phyloP scores from a whole-genome alignment of 2,329 filamentous ascomycete genomes.

The Dryadomyces quercus-mongolicae region DNA sequence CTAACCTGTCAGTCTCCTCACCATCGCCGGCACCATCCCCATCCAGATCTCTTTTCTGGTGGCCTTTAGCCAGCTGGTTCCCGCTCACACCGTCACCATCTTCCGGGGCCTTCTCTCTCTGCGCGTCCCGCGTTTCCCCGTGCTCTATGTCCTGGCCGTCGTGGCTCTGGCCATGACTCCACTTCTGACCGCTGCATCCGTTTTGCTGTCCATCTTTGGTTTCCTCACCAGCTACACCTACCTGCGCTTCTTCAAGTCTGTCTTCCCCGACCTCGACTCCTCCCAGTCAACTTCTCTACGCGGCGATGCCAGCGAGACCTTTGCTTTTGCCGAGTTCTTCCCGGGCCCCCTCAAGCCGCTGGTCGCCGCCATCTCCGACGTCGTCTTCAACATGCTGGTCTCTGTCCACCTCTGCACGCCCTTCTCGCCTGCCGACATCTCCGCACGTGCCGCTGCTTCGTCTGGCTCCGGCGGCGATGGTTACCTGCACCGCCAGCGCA shows the following conservation, averaged over 20 bases:
- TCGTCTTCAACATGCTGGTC: constrained; percentile 64
- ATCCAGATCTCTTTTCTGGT: constrained; percentile 91
- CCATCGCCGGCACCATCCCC: constrained; percentile 78
- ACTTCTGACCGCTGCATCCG: constrained; percentile 54
- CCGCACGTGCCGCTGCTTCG: constrained; percentile 36
- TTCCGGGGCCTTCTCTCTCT: constrained; percentile 82
- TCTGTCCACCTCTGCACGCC: constrained; percentile 69
- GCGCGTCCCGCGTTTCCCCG: constrained; percentile 60
- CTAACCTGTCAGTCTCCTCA: constrained; percentile 46
- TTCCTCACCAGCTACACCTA: constrained; percentile 90
- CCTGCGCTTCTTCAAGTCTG: constrained; percentile 82
- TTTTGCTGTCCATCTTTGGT: constrained; percentile 68
- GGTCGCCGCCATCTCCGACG: constrained; percentile 59
- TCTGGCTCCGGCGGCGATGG: constrained; percentile 61
- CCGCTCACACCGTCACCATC: constrained; percentile 90
- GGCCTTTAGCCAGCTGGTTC: constrained; percentile 93
- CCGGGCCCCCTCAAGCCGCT: constrained; percentile 71
- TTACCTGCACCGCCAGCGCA: constrained; percentile 35
- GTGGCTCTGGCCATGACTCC: constrained; percentile 50
- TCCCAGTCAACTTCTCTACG: constrained; percentile 52
- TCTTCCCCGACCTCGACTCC: constrained; percentile 54
- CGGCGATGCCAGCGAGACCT: constrained; percentile 91
- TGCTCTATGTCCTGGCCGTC: constrained; percentile 65
- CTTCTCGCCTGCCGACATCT: constrained; percentile 71
- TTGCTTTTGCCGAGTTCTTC: constrained; percentile 93